Conservation (phyloP, 306 rosid genomes). For the Canavalia ensiformis region DNA sequence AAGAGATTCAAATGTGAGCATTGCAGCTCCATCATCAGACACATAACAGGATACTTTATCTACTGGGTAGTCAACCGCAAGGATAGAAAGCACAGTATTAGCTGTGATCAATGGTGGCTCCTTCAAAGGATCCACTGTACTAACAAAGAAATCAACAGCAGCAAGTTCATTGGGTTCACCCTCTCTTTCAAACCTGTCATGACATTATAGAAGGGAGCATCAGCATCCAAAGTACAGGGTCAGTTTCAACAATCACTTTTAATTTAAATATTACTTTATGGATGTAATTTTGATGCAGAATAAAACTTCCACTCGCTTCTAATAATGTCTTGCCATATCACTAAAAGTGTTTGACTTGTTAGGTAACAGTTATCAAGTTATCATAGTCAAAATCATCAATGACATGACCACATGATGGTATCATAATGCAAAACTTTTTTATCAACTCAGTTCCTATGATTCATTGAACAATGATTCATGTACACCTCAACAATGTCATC, state of each 20-base stretch:
- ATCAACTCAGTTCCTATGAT: background rate
- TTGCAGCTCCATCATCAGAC: slow-evolving; percentile 99
- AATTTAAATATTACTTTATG: background rate
- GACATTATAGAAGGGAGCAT: slow-evolving; percentile 34
- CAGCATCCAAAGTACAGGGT: slow-evolving; percentile 30
- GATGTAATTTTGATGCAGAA: background rate
- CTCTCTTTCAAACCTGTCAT: slow-evolving; percentile 89
- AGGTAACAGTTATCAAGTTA: background rate
- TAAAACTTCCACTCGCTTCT: background rate
- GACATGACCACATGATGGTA: background rate
- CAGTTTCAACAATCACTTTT: slow-evolving; percentile 27
- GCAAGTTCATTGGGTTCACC: slow-evolving; percentile 86
- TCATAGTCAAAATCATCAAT: slow-evolving; percentile 1
- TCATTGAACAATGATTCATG: too few relatives aligned
- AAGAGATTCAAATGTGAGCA: slow-evolving; percentile 92
- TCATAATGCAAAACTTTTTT: background rate
- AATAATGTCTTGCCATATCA: background rate
- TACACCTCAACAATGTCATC: too few relatives aligned
- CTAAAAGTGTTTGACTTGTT: background rate
- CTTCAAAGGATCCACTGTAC: slow-evolving; percentile 98
- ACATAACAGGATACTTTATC: slow-evolving; percentile 97
- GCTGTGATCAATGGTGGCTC: slow-evolving; percentile 97
- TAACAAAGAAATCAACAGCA: slow-evolving; percentile 97
- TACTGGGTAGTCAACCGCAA: slow-evolving; percentile 94
- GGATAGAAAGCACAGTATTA: slow-evolving; percentile 97